These are phyloP conservation scores for Geopyxis carbonaria DNA, from an alignment of 495 filamentous ascomycete species.

Conservation along the genomic window DNA sequence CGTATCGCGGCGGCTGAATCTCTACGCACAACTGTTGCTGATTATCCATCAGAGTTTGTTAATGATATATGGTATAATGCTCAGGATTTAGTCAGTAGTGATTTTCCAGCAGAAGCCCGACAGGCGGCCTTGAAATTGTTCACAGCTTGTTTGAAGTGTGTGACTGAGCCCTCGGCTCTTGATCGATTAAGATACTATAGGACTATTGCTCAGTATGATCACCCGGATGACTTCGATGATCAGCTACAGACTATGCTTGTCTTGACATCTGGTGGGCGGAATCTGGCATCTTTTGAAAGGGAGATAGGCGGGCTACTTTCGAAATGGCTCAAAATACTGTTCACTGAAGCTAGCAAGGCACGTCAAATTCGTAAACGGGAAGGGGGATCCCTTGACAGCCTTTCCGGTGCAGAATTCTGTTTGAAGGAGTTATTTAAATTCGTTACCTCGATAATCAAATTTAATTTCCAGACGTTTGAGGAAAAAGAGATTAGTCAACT, in stretches of 20 bases:
- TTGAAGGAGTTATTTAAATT: constrained; percentile 55
- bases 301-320: constrained; percentile 42
- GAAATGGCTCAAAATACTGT: constrained; percentile 38
- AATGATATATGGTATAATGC: constrained; percentile 45
- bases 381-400: constrained; percentile 11
- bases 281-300: constrained; percentile 48
- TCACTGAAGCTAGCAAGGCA: constrained; percentile 35
- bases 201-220: constrained; percentile 34
- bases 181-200: constrained; percentile 50
- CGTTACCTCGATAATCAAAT: constrained; percentile 62
- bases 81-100: constrained; percentile 44
- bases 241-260: constrained; percentile 45
- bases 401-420: constrained; percentile 44
- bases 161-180: constrained; percentile 40
- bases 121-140: constrained; percentile 45
- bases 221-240: constrained; percentile 42
- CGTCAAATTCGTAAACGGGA: constrained; percentile 27
- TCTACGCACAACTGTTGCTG: constrained; percentile 35
- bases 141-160: constrained; percentile 40
- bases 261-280: constrained; percentile 45
- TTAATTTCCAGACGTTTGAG: constrained; percentile 60
- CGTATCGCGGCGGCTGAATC: constrained; percentile 39
- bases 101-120: constrained; percentile 36
- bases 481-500: constrained; percentile 49
- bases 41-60: constrained; percentile 36